Conservation (phyloP, 2,329 filamentous ascomycete genomes). For the Trematosphaeria pertusa region DNA sequence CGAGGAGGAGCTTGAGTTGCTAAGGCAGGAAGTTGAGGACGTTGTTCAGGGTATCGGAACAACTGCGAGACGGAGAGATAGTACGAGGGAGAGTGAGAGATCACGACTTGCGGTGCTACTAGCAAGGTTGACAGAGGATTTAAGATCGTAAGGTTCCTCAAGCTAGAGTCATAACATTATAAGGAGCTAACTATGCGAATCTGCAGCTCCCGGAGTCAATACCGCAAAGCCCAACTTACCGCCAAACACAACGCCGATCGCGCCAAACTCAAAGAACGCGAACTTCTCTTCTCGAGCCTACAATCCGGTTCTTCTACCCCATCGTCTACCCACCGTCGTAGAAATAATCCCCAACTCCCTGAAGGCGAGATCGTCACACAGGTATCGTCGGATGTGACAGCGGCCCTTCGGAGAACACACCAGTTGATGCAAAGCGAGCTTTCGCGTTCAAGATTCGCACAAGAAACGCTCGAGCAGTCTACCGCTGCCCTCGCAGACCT, state of each 20-base stretch:
- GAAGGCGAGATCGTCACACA: slow-evolving; percentile 76
- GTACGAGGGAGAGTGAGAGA: slow-evolving; percentile 67
- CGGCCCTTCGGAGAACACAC: slow-evolving; percentile 83
- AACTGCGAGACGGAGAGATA: slow-evolving; percentile 52
- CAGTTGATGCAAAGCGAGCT: slow-evolving; percentile 86
- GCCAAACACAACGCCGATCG: slow-evolving; percentile 77
- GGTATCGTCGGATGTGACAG: slow-evolving; percentile 83
- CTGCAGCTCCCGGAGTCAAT: slow-evolving; percentile 66
- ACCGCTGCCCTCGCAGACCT: slow-evolving; percentile 83
- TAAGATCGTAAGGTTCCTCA: slow-evolving; percentile 67
- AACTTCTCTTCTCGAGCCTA: slow-evolving; percentile 74
- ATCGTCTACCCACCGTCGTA: slow-evolving; percentile 45
- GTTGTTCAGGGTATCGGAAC: slow-evolving; percentile 56
- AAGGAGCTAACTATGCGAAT: slow-evolving; percentile 7
- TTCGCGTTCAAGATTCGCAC: slow-evolving; percentile 84
- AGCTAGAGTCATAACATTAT: too few relatives aligned
- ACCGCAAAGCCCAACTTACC: slow-evolving; percentile 80
- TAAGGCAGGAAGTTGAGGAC: slow-evolving; percentile 80
- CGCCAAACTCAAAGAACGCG: slow-evolving; percentile 77
- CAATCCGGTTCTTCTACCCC: slow-evolving; percentile 50
- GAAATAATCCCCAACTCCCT: slow-evolving; percentile 58
- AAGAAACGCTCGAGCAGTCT: slow-evolving; percentile 84
- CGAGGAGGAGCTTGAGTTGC: slow-evolving; percentile 82
- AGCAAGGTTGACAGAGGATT: slow-evolving; percentile 70
- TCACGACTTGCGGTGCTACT: slow-evolving; percentile 71